These are phyloP conservation scores for Piper betle DNA, from an alignment of 164 flowering plant genomes.

Conservation along the genomic window DNA sequence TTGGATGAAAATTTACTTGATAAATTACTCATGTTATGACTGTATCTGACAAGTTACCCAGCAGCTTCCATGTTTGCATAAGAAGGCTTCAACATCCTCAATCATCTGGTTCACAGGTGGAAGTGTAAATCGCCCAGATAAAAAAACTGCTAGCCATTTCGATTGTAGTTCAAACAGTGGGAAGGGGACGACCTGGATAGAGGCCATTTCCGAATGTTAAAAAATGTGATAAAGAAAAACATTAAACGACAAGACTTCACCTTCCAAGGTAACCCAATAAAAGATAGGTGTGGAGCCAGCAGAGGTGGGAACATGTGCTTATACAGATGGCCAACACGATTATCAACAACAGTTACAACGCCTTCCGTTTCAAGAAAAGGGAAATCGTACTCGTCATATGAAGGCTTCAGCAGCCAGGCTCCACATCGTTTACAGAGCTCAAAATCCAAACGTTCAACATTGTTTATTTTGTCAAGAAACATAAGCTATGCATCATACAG, in stretches of 20 bases:
- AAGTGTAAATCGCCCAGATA: conserved; percentile 53
- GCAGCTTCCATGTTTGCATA: conserved; percentile 36
- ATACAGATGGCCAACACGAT: conserved; percentile 72
- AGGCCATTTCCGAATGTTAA: neutral
- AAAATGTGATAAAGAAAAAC: neutral
- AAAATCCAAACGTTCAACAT: too few relatives aligned
- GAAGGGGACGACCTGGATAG: conserved; percentile 53
- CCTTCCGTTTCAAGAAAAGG: conserved; percentile 64
- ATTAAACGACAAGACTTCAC: conserved; percentile 17
- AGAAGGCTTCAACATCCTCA: conserved; percentile 42
- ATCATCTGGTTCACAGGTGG: conserved; percentile 57
- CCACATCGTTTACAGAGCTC: too few relatives aligned
- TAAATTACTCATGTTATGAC: conserved; percentile 36
- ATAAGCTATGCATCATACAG: too few relatives aligned
- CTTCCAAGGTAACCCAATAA: conserved; percentile 83
- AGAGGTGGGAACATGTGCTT: conserved; percentile 73
- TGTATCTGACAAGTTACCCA: conserved; percentile 50
- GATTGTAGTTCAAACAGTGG: conserved; percentile 61
- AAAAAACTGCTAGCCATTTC: conserved; percentile 74
- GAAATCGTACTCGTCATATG: conserved; percentile 66
- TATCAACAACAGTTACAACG: conserved; percentile 64
- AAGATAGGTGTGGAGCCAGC: conserved; percentile 75
- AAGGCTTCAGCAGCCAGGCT: too few relatives aligned
- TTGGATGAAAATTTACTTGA: conserved; percentile 48
- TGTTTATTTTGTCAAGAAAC: too few relatives aligned